Evolutionary conservation across 345 rosid genomes (phyloP).

Genomic region (Ricinus communis): DNA sequence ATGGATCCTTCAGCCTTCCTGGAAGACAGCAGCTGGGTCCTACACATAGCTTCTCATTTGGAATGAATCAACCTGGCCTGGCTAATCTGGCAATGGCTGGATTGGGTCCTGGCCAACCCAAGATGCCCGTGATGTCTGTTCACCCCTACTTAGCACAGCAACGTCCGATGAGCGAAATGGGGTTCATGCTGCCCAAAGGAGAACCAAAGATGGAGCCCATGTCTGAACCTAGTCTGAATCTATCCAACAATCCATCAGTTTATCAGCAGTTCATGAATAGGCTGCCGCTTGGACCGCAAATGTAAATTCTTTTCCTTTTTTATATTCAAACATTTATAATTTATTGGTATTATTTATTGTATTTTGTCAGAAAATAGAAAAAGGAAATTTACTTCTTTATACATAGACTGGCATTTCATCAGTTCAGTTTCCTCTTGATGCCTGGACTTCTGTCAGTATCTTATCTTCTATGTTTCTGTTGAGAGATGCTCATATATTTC

Average conservation of each 20-base stretch:
- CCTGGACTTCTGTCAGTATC: background rate
- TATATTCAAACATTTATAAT: background rate
- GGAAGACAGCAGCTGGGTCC: constrained; percentile 73
- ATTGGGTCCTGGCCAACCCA: constrained; percentile 56
- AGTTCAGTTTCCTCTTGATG: background rate
- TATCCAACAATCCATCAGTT: constrained; percentile 52
- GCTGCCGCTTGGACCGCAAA: constrained; percentile 76
- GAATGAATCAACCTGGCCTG: constrained; percentile 57
- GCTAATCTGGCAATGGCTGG: constrained; percentile 70
- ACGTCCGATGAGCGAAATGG: constrained; percentile 48
- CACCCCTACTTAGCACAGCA: constrained; percentile 62
- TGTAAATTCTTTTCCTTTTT: constrained; percentile 35
- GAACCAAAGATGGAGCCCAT: constrained; percentile 74
- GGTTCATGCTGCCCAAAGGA: constrained; percentile 71
- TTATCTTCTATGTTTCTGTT: no score
- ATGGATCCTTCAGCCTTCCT: constrained; percentile 57
- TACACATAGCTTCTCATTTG: constrained; percentile 62
- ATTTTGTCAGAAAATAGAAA: constrained; percentile 29
- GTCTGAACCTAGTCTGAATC: constrained; percentile 55
- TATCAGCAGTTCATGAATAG: constrained; percentile 82
- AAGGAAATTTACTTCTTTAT: constrained; percentile 14
- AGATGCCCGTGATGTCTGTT: constrained; percentile 53
- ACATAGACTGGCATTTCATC: constrained; percentile 20
- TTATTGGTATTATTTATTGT: constrained; percentile 2
- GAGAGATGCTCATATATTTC: no score